phyloP scores from a whole-genome alignment of 176 grass and related monocot genomes.

The Triticum turgidum region DNA sequence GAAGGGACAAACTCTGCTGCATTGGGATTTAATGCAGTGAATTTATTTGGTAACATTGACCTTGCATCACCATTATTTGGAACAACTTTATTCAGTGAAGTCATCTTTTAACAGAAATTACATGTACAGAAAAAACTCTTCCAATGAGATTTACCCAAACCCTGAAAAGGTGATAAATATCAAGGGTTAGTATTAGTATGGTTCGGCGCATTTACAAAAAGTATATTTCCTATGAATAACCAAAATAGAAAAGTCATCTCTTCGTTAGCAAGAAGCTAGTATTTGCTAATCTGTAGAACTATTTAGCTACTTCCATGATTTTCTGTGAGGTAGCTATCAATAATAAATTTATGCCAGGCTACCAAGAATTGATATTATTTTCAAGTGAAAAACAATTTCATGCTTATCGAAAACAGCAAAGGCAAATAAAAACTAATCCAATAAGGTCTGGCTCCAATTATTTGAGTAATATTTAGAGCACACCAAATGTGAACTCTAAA shows the following conservation, averaged over 20 bases:
- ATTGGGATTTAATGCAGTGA: conserved; percentile 87
- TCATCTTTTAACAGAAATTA: conserved; percentile 69
- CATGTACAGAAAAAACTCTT: conserved; percentile 46
- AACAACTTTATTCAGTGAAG: conserved; percentile 59
- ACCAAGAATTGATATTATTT: not conserved
- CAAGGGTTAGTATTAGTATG: not conserved
- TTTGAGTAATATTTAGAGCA: not conserved
- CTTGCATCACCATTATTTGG: conserved; percentile 41
- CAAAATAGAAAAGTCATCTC: not conserved
- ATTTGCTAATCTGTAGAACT: not conserved
- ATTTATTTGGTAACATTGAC: conserved; percentile 59
- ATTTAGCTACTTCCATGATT: not conserved
- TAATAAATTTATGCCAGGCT: not conserved
- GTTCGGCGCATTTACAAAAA: not conserved
- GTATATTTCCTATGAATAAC: not conserved
- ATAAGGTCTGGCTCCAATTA: not conserved
- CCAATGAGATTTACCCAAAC: conserved; percentile 54
- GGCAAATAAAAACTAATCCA: not conserved
- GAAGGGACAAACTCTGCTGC: conserved; percentile 94
- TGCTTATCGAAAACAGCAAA: not conserved
- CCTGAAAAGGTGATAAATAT: conserved; percentile 50
- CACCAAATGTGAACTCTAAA: not conserved
- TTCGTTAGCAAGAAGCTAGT: not conserved
- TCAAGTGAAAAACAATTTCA: not conserved
- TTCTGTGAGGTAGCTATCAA: not conserved